Conservation (phyloP, 108 stramenopile species). For the Seminavis robusta region DNA sequence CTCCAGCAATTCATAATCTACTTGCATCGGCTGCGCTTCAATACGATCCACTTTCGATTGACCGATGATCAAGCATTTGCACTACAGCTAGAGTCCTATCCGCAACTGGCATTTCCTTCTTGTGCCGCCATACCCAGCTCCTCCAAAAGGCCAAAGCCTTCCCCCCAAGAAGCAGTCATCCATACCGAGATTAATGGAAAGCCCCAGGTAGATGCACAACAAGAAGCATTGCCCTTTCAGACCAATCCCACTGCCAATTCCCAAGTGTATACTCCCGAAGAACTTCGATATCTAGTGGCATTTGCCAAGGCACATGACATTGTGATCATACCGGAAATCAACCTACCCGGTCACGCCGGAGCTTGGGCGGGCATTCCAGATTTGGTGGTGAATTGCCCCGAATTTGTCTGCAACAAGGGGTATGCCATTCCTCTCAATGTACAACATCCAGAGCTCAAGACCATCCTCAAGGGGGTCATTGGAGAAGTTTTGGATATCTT, state of each 20-base stretch:
- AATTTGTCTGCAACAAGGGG: slow-evolving; percentile 34
- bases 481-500: slow-evolving; percentile 39
- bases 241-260: background rate
- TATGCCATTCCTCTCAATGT: slow-evolving; percentile 46
- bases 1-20: slow-evolving; percentile 19
- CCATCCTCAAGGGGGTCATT: slow-evolving; percentile 26
- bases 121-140: too few species aligned
- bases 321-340: slow-evolving; percentile 38
- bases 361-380: slow-evolving; percentile 36
- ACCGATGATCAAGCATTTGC: slow-evolving; percentile 48
- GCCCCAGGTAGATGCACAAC: too few species aligned
- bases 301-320: slow-evolving; percentile 30
- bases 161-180: too few species aligned
- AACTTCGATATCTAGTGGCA: slow-evolving; percentile 25
- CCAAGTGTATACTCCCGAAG: slow-evolving; percentile 18
- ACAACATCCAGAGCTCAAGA: slow-evolving; percentile 13
- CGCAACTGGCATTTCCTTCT: slow-evolving; percentile 8
- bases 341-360: slow-evolving; percentile 46
- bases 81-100: slow-evolving; percentile 7
- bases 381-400: slow-evolving; percentile 38
- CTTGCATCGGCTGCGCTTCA: slow-evolving; percentile 23
- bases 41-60: slow-evolving; percentile 43
- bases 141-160: too few species aligned
- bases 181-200: too few species aligned
- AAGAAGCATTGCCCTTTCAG: too few species aligned